Conservation (phyloP, 2,329 filamentous ascomycete species). For the Neofusicoccum umdonicola region DNA sequence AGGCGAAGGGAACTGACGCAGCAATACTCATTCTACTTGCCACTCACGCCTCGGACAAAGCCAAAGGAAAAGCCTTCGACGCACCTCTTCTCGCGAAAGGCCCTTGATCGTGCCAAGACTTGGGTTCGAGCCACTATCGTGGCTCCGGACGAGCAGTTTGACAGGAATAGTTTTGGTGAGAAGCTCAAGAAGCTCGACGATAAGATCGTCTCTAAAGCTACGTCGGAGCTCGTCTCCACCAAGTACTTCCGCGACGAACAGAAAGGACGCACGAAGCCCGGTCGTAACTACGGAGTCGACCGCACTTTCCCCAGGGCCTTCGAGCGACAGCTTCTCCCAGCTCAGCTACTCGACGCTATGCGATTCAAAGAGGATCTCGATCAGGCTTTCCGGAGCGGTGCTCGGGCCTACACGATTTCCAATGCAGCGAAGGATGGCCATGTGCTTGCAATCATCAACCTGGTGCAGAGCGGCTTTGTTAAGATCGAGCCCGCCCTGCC, state of each 20-base stretch:
- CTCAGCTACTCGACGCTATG: conserved; percentile 50
- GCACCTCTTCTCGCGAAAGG: background rate
- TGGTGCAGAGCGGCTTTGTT: conserved; percentile 61
- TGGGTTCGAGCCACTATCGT: conserved; percentile 48
- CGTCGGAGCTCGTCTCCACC: conserved; percentile 53
- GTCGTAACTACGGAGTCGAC: conserved; percentile 63
- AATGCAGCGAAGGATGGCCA: conserved; percentile 62
- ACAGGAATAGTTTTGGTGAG: conserved; percentile 37
- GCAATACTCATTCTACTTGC: conserved; percentile 16
- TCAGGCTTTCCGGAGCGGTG: conserved; percentile 42
- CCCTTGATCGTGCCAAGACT: conserved; percentile 1
- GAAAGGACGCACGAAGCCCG: conserved; percentile 58
- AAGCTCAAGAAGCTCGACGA: conserved; percentile 39
- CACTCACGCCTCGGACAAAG: conserved; percentile 27
- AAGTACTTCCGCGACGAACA: conserved; percentile 60
- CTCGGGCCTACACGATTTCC: conserved; percentile 41
- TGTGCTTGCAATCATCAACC: conserved; percentile 65
- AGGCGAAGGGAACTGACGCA: conserved; percentile 38
- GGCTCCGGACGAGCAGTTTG: conserved; percentile 41
- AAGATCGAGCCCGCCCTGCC: conserved; percentile 55
- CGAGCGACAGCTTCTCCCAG: conserved; percentile 40
- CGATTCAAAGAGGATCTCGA: conserved; percentile 62
- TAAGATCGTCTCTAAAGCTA: conserved; percentile 44
- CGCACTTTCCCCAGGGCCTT: conserved; percentile 58
- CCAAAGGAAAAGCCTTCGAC: background rate